Conservation (phyloP, 495 filamentous ascomycete species). For the Penicillium diatomitis region DNA sequence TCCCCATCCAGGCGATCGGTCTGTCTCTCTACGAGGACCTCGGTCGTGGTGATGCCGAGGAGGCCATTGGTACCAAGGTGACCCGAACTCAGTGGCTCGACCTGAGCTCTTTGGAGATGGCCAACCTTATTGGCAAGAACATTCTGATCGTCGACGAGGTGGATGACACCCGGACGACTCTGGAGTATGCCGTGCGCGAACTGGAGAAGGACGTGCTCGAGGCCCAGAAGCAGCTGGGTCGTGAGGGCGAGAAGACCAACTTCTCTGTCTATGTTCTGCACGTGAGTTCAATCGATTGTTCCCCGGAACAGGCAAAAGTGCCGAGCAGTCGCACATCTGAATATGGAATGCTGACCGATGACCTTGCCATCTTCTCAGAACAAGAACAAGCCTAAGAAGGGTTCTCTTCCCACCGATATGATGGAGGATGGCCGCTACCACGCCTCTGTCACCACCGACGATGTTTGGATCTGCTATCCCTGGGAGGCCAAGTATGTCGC, state of each 20-base stretch:
- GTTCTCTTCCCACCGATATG: constrained; percentile 72
- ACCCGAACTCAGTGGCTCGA: constrained; percentile 98
- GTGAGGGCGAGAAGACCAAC: constrained; percentile 61
- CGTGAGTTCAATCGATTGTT: constrained; percentile 43
- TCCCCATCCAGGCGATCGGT: constrained; percentile 98
- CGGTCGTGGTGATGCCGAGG: constrained; percentile 49
- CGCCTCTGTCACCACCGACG: constrained; percentile 76
- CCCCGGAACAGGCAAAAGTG: too few relatives aligned
- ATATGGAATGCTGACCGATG: background rate
- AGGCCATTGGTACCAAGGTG: constrained; percentile 81
- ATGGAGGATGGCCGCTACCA: constrained; percentile 66
- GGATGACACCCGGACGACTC: constrained; percentile 92
- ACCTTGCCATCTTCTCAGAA: constrained; percentile 44
- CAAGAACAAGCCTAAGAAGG: constrained; percentile 95
- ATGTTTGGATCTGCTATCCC: constrained; percentile 99
- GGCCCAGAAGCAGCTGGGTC: constrained; percentile 62
- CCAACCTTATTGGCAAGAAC: constrained; percentile 90
- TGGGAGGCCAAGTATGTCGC: constrained; percentile 78
- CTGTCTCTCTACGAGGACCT: constrained; percentile 93
- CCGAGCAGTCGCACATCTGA: too few relatives aligned
- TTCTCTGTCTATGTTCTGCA: constrained; percentile 95
- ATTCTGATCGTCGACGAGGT: constrained; percentile 98
- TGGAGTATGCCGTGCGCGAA: constrained; percentile 94
- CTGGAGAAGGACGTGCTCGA: constrained; percentile 91
- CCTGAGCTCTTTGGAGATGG: constrained; percentile 77